Base-by-base conservation (phyloP, 176 grass and related monocot species). In the Hordeum vulgare region DNA sequence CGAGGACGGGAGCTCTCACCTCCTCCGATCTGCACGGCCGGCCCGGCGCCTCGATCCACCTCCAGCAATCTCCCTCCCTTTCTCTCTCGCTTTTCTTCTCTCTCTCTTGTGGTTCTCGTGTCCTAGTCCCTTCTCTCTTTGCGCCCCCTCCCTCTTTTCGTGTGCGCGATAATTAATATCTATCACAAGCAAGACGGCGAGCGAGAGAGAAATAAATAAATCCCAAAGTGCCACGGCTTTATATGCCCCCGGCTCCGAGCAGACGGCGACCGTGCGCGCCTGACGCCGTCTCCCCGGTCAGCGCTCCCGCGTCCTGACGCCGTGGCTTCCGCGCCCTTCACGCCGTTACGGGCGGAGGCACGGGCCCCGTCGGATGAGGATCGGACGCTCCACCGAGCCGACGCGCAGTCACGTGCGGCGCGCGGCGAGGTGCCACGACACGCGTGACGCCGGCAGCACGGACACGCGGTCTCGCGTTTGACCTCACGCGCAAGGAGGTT, bases 201-300 rank as follows among this genome's bases (percentile, higher is more conserved):
- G 27, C 25, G 42, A 17, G 9, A 40, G 21, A 26, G 44, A 75
- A 78, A 78, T 80, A 80, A 75, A 66, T 5, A 84, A 24, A 40
- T 7, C 24, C 79, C 51, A 9, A 73, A 9, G 71, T 5, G 75
- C 60, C 84, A 34, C 59, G 27, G 27, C 73, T 0, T 87, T 92
- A 90, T 89, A 92, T 86, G 75, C 45, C 27, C 47, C 7, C 10
- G 18, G 53, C 53, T 21, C 18, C 7, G 35, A 62, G 23, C 3
- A 1, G 85, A 84, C 81, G 71, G 85, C 47, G 81, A 71, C 71
- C 51, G 81, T 84, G 51, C 73, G 17, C 3, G 36, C 29, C 82
- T 85, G 33, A 89, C 88, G 88, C 78, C 88, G 88, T 9, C 34
- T 0, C 15, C 15, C 1, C 87, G 49, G 90, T 92, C 93, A 88